A percentile compares a stretch with the other conserved stretches of the same genome.
Evolutionary conservation across 768 basidiomycete genomes (phyloP).

Genomic region (Leccinellum luteum): DNA sequence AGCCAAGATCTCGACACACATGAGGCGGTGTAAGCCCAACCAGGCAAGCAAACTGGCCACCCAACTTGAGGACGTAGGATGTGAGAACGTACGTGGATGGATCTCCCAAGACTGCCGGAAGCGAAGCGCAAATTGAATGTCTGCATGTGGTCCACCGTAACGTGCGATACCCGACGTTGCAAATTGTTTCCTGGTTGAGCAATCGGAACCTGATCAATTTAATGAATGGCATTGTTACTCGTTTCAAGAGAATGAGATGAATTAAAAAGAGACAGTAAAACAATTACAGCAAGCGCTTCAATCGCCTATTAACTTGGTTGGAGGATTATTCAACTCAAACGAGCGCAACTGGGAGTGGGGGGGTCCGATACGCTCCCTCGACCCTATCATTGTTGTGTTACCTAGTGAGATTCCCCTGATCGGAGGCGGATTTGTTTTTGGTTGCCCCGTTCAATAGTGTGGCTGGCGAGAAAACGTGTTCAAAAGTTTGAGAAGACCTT

Average conservation of each 20-base stretch:
- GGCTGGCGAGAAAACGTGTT: no score
- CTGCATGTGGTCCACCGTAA: neutral
- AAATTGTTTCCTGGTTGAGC: neutral
- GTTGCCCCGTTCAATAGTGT: no score
- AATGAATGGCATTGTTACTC: neutral
- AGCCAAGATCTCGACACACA: slow-evolving; percentile 16
- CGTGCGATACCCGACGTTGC: neutral
- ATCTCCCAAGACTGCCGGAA: neutral
- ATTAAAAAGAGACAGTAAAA: slow-evolving; percentile 6
- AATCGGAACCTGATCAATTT: slow-evolving; percentile 2
- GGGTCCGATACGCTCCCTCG: slow-evolving; percentile 14
- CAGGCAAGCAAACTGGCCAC: no score
- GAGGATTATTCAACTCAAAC: neutral
- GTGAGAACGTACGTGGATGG: neutral
- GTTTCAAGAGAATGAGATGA: slow-evolving; percentile 7
- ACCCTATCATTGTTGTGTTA: no score
- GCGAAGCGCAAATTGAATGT: neutral
- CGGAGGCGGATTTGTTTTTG: no score
- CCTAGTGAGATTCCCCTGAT: no score
- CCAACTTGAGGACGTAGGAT: slow-evolving; percentile 9
- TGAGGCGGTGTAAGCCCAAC: slow-evolving; percentile 18
- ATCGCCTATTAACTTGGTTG: neutral
- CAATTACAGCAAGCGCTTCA: neutral
- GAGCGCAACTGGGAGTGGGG: no score
- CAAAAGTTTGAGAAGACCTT: no score